Conservation (phyloP, 345 rosid genomes). For the Sapria himalayana region DNA sequence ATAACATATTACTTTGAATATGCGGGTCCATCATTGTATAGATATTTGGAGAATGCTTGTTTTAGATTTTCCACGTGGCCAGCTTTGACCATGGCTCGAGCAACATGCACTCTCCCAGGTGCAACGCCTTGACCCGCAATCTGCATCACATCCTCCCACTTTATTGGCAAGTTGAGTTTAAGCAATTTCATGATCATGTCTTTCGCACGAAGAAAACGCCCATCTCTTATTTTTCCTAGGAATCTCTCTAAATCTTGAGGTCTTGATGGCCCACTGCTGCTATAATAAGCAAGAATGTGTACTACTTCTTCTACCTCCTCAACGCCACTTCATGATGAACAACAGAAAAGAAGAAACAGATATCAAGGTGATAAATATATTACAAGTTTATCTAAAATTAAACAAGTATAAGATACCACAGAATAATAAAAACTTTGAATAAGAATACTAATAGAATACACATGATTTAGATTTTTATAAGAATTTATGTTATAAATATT, state of each 20-base stretch:
- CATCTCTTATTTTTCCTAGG: slow-evolving; percentile 59
- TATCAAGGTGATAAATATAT: slow-evolving; percentile 8
- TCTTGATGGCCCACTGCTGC: slow-evolving; percentile 59
- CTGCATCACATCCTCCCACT: slow-evolving; percentile 68
- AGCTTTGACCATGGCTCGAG: slow-evolving; percentile 88
- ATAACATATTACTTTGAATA: slow-evolving; percentile 38
- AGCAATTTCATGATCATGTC: slow-evolving; percentile 58
- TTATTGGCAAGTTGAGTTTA: slow-evolving; percentile 60
- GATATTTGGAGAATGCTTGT: slow-evolving; percentile 73
- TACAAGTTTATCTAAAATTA: too few species aligned
- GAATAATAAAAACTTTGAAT: too few species aligned
- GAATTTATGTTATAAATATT: too few species aligned
- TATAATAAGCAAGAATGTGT: slow-evolving; percentile 88
- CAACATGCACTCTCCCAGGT: slow-evolving; percentile 85
- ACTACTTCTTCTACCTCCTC: slow-evolving; percentile 67
- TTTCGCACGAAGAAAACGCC: slow-evolving; percentile 68
- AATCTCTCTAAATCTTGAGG: slow-evolving; percentile 45
- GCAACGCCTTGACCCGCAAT: slow-evolving; percentile 91
- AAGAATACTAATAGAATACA: too few species aligned
- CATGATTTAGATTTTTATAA: too few species aligned
- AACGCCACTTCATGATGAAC: too few species aligned
- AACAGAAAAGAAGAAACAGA: slow-evolving; percentile 2
- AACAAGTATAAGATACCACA: too few species aligned
- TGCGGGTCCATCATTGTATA: slow-evolving; percentile 89
- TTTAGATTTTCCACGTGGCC: slow-evolving; percentile 68